Base-by-base conservation (phyloP, 257 asterid species). In the Penstemon barbatus region DNA sequence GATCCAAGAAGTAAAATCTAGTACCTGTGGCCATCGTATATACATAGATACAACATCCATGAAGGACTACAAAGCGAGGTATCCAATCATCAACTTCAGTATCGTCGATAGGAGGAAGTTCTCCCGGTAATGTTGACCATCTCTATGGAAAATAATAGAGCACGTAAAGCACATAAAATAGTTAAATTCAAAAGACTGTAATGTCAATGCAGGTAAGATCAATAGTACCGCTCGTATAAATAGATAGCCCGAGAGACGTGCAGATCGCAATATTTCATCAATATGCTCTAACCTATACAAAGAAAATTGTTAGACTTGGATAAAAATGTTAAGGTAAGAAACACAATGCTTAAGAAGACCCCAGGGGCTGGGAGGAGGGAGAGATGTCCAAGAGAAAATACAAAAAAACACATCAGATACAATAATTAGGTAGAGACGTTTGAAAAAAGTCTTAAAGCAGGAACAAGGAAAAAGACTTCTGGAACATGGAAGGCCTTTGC, bases 101-200 rank as follows among this genome's bases (percentile, higher is more conserved):
- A 70, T 92, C 97, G 75, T 92, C 98, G 1, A 92, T 70, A 7
- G 94, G 89, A 57, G 76, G 95, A 74, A 89, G 90, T 74, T 92
- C 98, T 61, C 98, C 97, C 1, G 98, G 98, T 71, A 92, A 84
- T 65, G 96, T 90, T 59, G 88, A 90, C 98, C 98, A 92, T 84
- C 97, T 86, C 97, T 90, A 59, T 4, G 45, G 36, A 74, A 63
- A 51, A 42, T 49, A 73, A 40, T 0, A 52, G 37, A 65, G 55
- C 6, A 53, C 5, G 63, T 64, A 51, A 69, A 79, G 52, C 62
- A 64, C 25, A 79, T 25, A 62, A 40, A 64, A 40, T 7, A 43
- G 50, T 49, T 63, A 63, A 9, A 51, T 44, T 39, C 33, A 68
- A 11, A 58, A 76, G 66, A 57, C 33, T 15, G 19, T 5, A 63